phyloP scores from a whole-genome alignment of 768 basidiomycete species.

The Lactarius pseudohatsudake region DNA sequence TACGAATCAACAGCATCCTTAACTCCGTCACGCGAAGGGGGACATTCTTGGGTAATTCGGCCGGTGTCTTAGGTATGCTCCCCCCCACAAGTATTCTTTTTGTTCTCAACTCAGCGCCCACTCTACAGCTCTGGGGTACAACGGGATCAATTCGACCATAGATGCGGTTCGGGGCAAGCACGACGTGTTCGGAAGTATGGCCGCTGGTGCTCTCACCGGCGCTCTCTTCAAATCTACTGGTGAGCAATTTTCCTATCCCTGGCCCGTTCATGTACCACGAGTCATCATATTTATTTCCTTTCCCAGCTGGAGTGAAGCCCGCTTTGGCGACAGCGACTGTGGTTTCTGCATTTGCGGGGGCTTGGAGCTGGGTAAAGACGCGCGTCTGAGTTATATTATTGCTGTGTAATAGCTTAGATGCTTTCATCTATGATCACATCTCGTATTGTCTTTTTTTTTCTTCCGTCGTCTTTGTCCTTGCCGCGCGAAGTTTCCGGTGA shows the following conservation, averaged over 20 bases:
- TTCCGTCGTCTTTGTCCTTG: conserved; percentile 16
- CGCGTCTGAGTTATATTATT: conserved; percentile 61
- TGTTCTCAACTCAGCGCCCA: conserved; percentile 42
- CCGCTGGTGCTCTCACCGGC: conserved; percentile 88
- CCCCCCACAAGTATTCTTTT: conserved; percentile 38
- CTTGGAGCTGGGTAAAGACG: conserved; percentile 95
- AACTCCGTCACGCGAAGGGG: conserved; percentile 97
- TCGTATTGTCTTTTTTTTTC: conserved; percentile 26
- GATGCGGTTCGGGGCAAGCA: conserved; percentile 88
- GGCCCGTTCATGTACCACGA: conserved; percentile 29
- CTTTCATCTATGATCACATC: conserved; percentile 26
- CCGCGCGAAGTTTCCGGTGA: conserved; percentile 12
- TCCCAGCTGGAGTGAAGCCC: conserved; percentile 85
- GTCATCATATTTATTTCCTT: conserved; percentile 35
- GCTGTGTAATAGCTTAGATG: conserved; percentile 43
- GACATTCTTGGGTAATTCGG: conserved; percentile 97
- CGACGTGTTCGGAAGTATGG: conserved; percentile 88
- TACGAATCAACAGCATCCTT: conserved; percentile 95
- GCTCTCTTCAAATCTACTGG: conserved; percentile 93
- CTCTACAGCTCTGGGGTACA: conserved; percentile 85
- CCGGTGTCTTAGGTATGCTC: conserved; percentile 91
- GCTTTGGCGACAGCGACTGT: conserved; percentile 86
- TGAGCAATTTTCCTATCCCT: conserved; percentile 45
- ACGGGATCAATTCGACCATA: conserved; percentile 92
- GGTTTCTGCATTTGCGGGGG: conserved; percentile 85